Evolutionary conservation across 1,284 basidiomycete species (phyloP), one percentile per base, ranked within the genome.

Genomic region (Austropuccinia psidii): DNA sequence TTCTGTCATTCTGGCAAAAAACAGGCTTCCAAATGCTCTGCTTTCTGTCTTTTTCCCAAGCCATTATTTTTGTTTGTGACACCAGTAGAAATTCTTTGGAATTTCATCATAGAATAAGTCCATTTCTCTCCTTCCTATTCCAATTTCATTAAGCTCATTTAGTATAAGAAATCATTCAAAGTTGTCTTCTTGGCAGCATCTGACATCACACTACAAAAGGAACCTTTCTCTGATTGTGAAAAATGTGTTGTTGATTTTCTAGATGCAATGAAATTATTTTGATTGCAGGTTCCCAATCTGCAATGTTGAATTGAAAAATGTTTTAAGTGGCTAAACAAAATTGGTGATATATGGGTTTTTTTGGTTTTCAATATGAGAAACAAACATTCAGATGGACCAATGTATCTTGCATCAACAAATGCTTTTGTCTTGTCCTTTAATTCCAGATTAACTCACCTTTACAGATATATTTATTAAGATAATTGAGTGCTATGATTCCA

Each of bases 381-480:
- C 13, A 19, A 9, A 66, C 64, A 43, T 54, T 66, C 64, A 8
- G 64, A 52, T 4, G 64, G 47, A 21, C 64, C 49, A 4, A 66
- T 54, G 31, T 66, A 54, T 5, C 64, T 15, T 11, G 35, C 45
- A 24, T 47, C 41, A 11, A 50, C 33, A 17, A 50, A 66, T 52
- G 21, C 49, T 19, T 7, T 0, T 0, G 49, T 19, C 21, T 66
- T 47, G 27, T 66, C 31, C 6, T 35, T 35, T 13, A 49, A 15
- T 29, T 35, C 49, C 2, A 66, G 5, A 1, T 47, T 5, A n/a
- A 84, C 27, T 76, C 69, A 0, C 85, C 85, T 75, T 85, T 85
- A 75, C 83, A 79, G 43, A 84, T 79, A 75, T 85, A 85, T 74
- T 85, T 85, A 78, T 82, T 80, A 3, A 81, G 74, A 74, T 85